Percentiles rank a stretch among this genome's conserved stretches.
These are phyloP conservation scores for Phytophthora tubulina DNA, from an alignment of 352 stramenopile species.

Conservation along the genomic window DNA sequence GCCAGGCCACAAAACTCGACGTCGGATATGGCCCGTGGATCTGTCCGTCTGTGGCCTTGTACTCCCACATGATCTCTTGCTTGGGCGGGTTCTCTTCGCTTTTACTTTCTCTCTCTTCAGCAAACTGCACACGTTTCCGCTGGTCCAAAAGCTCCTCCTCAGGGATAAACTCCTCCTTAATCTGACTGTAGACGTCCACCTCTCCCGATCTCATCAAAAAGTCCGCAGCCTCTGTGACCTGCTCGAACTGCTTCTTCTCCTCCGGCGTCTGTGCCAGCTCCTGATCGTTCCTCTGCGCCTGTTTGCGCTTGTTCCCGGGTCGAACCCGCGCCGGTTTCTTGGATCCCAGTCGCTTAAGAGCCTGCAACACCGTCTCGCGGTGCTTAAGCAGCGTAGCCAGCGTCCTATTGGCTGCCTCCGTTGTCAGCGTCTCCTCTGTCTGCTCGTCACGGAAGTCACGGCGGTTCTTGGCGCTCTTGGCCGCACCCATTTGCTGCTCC, in stretches of 20 bases:
- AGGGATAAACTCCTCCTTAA: slow-evolving; percentile 82
- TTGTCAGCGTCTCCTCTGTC: slow-evolving; percentile 63
- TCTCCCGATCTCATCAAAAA: slow-evolving; percentile 82
- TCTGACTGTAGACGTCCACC: slow-evolving; percentile 84
- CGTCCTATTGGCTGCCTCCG: slow-evolving; percentile 60
- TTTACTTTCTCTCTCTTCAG: slow-evolving; percentile 50
- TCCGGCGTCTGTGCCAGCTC: slow-evolving; percentile 58
- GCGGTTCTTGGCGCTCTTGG: slow-evolving; percentile 68
- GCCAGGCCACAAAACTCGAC: slow-evolving; percentile 79
- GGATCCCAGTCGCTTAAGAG: slow-evolving; percentile 74
- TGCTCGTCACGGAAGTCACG: slow-evolving; percentile 69
- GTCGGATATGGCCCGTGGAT: slow-evolving; percentile 84
- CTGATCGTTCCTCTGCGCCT: slow-evolving; percentile 43
- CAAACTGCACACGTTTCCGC: slow-evolving; percentile 50
- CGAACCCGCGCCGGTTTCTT: slow-evolving; percentile 50
- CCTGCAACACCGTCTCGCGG: slow-evolving; percentile 82
- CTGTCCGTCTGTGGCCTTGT: slow-evolving; percentile 72
- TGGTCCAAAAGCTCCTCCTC: slow-evolving; percentile 69
- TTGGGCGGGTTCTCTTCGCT: slow-evolving; percentile 52
- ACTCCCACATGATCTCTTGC: slow-evolving; percentile 80
- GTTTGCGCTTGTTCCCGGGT: slow-evolving; percentile 68
- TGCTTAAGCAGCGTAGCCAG: slow-evolving; percentile 67
- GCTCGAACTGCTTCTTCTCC: slow-evolving; percentile 84
- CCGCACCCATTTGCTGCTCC: slow-evolving; percentile 77
- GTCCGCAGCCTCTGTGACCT: slow-evolving; percentile 83